Percentiles rank a stretch among this genome's conserved stretches.
phyloP scores from a whole-genome alignment of 148 eudicot genomes.

The Rhododendron vialii region DNA sequence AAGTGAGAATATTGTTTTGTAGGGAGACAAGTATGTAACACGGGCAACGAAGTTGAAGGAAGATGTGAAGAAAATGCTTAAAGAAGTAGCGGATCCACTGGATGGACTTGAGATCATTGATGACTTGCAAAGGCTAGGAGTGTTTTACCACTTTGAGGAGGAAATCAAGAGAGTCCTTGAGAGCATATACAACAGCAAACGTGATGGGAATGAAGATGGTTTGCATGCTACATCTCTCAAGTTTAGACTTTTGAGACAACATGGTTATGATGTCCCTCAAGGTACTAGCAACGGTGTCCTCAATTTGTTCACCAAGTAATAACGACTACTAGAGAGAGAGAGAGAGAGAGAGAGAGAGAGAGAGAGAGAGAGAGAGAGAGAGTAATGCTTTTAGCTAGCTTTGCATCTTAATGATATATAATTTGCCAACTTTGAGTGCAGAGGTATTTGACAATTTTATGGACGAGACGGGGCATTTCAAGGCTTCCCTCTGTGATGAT shows the following conservation, averaged over 20 bases:
- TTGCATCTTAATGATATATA: too few species aligned
- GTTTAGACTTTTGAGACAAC: too few species aligned
- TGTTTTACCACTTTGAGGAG: background rate
- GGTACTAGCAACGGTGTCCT: conserved; percentile 13
- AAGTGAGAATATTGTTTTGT: background rate
- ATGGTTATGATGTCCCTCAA: conserved; percentile 11
- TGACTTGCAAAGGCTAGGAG: conserved; percentile 22
- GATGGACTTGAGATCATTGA: conserved; percentile 23
- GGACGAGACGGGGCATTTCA: conserved; percentile 7
- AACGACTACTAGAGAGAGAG: too few species aligned
- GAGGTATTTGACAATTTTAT: background rate
- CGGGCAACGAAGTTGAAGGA: background rate
- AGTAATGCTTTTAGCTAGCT: background rate
- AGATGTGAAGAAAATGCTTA: background rate
- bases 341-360: too few species aligned
- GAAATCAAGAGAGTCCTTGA: conserved; percentile 16
- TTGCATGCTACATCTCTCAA: conserved; percentile 12
- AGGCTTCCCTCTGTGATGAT: too few species aligned
- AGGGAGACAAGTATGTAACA: background rate
- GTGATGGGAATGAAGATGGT: background rate
- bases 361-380: too few species aligned
- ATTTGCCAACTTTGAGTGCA: background rate
- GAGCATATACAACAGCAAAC: background rate
- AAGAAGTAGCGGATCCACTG: background rate
- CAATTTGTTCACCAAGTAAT: too few species aligned